Percentiles rank a stretch among this genome's conserved stretches.
Conservation (phyloP, 441 rosid genomes). For the Corymbia calophylla region DNA sequence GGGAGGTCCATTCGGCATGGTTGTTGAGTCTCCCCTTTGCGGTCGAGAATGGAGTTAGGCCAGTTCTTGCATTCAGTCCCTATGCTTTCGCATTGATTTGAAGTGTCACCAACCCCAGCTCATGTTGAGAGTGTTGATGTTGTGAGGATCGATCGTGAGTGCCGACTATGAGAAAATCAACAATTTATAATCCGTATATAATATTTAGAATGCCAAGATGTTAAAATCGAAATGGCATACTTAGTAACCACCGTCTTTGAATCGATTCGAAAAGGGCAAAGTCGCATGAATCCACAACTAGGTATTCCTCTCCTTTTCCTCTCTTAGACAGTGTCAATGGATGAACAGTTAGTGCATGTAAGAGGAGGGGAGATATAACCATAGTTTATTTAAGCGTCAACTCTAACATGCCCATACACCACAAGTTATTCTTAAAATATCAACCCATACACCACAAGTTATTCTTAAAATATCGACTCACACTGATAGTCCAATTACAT, state of each 20-base stretch:
- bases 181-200: neutral
- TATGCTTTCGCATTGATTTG: neutral
- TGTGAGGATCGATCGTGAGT: neutral
- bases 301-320: neutral
- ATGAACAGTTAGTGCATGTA: neutral
- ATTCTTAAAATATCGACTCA: neutral
- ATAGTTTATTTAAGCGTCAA: fast-evolving
- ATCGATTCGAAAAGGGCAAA: neutral
- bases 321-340: neutral
- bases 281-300: fast-evolving
- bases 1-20: neutral
- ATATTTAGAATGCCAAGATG: neutral
- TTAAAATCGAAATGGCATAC: neutral
- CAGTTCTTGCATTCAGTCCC: neutral
- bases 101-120: neutral
- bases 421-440: neutral
- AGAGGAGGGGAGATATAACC: neutral
- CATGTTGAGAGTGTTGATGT: neutral
- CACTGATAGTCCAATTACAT: neutral
- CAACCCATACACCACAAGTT: neutral
- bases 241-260: neutral
- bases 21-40: neutral
- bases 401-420: fast-evolving
- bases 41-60: neutral
- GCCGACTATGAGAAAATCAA: neutral